Conservation (phyloP, 2,329 filamentous ascomycete species). For the Truncatella angustata region DNA sequence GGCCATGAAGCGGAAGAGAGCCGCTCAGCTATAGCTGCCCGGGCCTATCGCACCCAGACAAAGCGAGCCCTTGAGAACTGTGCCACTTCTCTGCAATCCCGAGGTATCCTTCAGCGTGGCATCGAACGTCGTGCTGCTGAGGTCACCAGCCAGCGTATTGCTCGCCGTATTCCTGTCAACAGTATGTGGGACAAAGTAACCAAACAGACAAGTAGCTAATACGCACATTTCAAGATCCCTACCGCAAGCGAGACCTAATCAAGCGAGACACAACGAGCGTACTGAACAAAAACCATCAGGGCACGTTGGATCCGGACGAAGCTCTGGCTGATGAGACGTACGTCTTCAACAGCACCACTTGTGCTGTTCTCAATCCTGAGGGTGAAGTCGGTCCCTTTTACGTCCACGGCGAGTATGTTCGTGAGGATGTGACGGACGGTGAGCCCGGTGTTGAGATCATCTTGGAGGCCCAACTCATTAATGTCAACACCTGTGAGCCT, state of each 20-base stretch:
- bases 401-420: conserved; percentile 50
- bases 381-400: conserved; percentile 55
- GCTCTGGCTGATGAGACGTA: neutral
- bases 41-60: neutral
- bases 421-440: conserved; percentile 44
- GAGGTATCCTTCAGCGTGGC: neutral
- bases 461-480: conserved; percentile 52
- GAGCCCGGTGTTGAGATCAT: conserved; percentile 47
- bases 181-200: neutral
- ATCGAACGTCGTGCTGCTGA: neutral
- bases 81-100: neutral
- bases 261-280: neutral
- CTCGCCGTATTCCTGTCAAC: conserved; percentile 3
- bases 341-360: conserved; percentile 6
- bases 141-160: neutral
- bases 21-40: neutral
- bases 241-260: neutral
- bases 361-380: conserved; percentile 45
- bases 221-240: neutral
- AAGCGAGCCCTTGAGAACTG: neutral
- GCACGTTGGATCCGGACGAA: neutral
- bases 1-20: conserved; percentile 5
- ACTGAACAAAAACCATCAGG: neutral
- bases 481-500: conserved; percentile 51
- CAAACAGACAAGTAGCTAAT: neutral